Conservation (phyloP, 768 basidiomycete genomes). For the Rhizopogon rudus region DNA sequence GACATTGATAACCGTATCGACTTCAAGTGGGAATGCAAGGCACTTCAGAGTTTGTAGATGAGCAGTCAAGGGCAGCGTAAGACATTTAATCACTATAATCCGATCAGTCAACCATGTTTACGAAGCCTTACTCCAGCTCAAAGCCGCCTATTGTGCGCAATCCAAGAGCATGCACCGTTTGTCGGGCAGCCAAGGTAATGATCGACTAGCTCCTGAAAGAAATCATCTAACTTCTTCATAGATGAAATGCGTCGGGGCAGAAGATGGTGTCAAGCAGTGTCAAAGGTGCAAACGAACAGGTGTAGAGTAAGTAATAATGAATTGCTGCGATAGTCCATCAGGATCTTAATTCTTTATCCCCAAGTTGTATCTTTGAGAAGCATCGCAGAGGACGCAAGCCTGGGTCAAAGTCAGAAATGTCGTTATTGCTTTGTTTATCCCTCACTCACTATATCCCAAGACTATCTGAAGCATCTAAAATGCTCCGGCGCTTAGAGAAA, state of each 20-base stretch:
- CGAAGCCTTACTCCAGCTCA: constrained; percentile 21
- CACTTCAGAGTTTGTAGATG: constrained; percentile 22
- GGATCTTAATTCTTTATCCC: constrained; percentile 7
- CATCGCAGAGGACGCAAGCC: constrained; percentile 86
- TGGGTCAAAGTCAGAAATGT: constrained; percentile 69
- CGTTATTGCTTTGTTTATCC: constrained; percentile 4
- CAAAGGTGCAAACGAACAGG: constrained; percentile 82
- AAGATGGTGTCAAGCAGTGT: constrained; percentile 76
- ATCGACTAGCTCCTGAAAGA: constrained; percentile 10
- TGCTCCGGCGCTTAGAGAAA: constrained; percentile 84
- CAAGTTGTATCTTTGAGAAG: constrained; percentile 82
- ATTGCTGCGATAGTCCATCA: constrained; percentile 10
- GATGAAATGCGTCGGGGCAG: constrained; percentile 92
- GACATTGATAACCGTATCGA: constrained; percentile 32
- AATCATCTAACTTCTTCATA: constrained; percentile 26
- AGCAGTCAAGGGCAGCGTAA: constrained; percentile 25
- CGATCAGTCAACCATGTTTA: constrained; percentile 9
- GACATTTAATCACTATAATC: constrained; percentile 3
- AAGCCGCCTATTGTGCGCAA: constrained; percentile 44
- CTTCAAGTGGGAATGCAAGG: constrained; percentile 20
- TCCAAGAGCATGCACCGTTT: constrained; percentile 75
- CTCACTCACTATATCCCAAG: constrained; percentile 31
- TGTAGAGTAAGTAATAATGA: constrained; percentile 52
- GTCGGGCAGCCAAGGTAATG: constrained; percentile 73
- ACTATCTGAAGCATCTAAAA: constrained; percentile 84